A percentile compares a stretch with the other conserved stretches of the same genome.
These are phyloP conservation scores for Exophiala alcalophila DNA, from an alignment of 2,329 filamentous ascomycete genomes.

Conservation along the genomic window DNA sequence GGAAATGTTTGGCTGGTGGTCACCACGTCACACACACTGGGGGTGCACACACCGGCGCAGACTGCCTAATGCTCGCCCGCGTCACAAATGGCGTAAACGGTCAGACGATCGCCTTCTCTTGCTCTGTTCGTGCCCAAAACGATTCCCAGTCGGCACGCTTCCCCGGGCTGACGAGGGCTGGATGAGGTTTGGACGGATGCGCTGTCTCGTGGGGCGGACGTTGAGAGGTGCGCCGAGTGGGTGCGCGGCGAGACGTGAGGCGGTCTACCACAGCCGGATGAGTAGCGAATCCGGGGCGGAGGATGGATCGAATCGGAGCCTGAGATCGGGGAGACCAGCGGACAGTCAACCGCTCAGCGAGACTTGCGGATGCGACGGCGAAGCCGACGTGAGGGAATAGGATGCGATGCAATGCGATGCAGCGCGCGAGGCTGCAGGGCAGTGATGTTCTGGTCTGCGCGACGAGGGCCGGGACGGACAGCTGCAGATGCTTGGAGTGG, in stretches of 20 bases:
- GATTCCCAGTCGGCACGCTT: constrained; percentile 20
- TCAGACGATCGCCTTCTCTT: constrained; percentile 25
- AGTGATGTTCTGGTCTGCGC: constrained; percentile 2
- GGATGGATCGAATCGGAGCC: constrained; percentile 7
- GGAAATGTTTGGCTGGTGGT: constrained; percentile 37
- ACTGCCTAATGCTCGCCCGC: constrained; percentile 28
- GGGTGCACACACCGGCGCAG: constrained; percentile 24
- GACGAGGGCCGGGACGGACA: constrained; percentile 26
- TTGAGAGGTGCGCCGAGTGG: constrained; percentile 10
- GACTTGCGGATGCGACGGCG: constrained; percentile 11
- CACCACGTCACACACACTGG: constrained; percentile 45
- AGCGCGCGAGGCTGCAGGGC: constrained; percentile 5
- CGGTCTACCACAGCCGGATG: constrained; percentile 21
- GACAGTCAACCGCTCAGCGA: constrained; percentile 4
- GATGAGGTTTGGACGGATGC: constrained; percentile 10
- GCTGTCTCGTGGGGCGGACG: constrained; percentile 9
- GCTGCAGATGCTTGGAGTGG: constrained; percentile 18
- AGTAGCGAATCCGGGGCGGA: constrained; percentile 19
- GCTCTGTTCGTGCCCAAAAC: constrained; percentile 27
- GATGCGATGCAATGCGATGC: constrained; percentile 17
- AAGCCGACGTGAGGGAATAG: constrained; percentile 5
- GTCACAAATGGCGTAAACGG: constrained; percentile 25
- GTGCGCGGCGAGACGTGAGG: constrained; percentile 16
- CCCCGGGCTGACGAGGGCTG: constrained; percentile 7
- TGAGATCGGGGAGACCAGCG: constrained; percentile 9